Evolutionary conservation across 306 rosid species (phyloP), one percentile per base, ranked within the genome.

Genomic region (Mimosa pudica): DNA sequence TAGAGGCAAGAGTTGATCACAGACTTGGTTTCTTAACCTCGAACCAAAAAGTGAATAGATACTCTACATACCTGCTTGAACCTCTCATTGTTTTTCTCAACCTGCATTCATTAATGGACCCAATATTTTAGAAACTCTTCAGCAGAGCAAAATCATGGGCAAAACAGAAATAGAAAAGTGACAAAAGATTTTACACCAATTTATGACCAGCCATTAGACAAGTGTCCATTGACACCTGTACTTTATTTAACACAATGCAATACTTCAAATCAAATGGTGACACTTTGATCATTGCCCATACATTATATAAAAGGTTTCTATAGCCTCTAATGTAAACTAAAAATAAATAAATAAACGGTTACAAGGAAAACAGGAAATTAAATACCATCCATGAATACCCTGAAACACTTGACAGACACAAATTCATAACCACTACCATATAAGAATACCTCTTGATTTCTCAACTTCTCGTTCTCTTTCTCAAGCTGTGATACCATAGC

Each of bases 401-500:
- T 41, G 49, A 65, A 64, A 71, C 70, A 66, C 35, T 42, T 24
- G 13, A 64, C 32, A 60, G 12, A 61, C 49, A 52, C 5, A 54
- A 70, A 71, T 20, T 8, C 52, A 62, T 44, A 77, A 35, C 7
- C 33, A 57, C 32, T 7, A 57, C 10, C 8, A 18, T 57, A 68
- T 38, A 48, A 64, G 47, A 36, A 74, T 81, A 95, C 98, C 98
- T 87, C 88, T 84, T 90, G 92, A 47, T 66, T 85, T 54, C 86
- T 3, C 11, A 95, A 81, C 20, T 62, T 74, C 13, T 88, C 88
- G 76, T 92, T 89, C 87, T 95, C 98, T 78, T 79, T 86, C 88
- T 90, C 96, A 75, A 95, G 82, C 66, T 89, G 90, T 18, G 88
- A 79, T 77, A 95, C 97, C 54, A 86, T 60, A 79, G 83, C 35